These are phyloP conservation scores for Rhodamnia rubescens DNA, from an alignment of 345 rosid species.

Conservation along the genomic window DNA sequence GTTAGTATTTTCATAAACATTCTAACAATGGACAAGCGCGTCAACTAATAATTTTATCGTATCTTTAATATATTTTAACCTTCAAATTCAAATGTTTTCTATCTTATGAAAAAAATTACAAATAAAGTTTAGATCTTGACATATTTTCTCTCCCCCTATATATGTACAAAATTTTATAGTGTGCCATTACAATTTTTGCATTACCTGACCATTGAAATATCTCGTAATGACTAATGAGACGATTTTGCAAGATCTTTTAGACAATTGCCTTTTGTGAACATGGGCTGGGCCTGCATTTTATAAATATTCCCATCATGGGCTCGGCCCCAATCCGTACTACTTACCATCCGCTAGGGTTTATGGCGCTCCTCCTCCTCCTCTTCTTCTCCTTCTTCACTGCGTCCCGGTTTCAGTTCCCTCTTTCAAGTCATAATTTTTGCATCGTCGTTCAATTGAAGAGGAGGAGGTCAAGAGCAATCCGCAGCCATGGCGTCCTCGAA, in stretches of 20 bases:
- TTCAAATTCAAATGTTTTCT: background rate
- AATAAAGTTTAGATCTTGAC: background rate
- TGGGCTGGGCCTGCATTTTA: background rate
- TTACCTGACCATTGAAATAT: background rate
- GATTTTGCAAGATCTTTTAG: background rate
- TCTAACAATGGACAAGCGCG: background rate
- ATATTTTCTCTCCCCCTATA: background rate
- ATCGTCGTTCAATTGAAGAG: background rate
- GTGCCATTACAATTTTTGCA: background rate
- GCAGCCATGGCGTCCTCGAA: slow-evolving; percentile 47
- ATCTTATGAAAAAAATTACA: background rate
- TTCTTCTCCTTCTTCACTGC: background rate
- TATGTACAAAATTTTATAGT: background rate
- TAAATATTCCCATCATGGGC: background rate
- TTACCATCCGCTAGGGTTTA: background rate
- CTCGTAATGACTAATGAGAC: background rate
- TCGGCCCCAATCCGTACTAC: background rate
- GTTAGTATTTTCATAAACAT: background rate
- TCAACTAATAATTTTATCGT: background rate
- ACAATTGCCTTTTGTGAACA: background rate
- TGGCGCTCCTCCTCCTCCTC: background rate
- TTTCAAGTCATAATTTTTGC: background rate
- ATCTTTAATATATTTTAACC: no score
- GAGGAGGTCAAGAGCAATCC: background rate
- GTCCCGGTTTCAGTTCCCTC: background rate